phyloP scores from a whole-genome alignment of 1,139 yeast genomes.

The Yamadazyma taylorii region DNA sequence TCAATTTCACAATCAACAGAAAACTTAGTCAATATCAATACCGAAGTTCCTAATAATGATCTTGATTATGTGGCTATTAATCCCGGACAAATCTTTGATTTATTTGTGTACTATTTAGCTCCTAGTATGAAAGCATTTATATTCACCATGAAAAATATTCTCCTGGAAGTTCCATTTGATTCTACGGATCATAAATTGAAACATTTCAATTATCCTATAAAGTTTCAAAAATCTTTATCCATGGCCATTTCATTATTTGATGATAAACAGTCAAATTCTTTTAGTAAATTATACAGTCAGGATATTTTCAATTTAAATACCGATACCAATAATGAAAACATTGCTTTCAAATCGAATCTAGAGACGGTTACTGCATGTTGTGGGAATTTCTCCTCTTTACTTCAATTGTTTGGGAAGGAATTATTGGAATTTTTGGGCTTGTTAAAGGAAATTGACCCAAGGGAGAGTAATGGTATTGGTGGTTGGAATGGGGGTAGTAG shows the following conservation, averaged over 20 bases:
- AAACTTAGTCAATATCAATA: slow-evolving; percentile 21
- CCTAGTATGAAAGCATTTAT: slow-evolving; percentile 72
- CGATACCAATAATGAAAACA: slow-evolving; percentile 16
- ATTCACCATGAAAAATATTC: slow-evolving; percentile 61
- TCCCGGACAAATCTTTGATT: slow-evolving; percentile 56
- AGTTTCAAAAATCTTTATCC: slow-evolving; percentile 49
- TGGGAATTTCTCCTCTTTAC: slow-evolving; percentile 71
- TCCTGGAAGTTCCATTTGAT: slow-evolving; percentile 61
- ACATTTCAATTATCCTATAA: slow-evolving; percentile 37
- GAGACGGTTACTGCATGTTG: slow-evolving; percentile 86
- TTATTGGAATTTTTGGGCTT: slow-evolving; percentile 48
- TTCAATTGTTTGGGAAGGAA: slow-evolving; percentile 64
- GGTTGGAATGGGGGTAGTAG: no score
- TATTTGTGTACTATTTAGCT: slow-evolving; percentile 66
- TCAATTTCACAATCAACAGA: slow-evolving; percentile 28
- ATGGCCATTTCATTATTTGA: slow-evolving; percentile 58
- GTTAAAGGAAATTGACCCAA: slow-evolving; percentile 29
- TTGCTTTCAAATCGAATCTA: slow-evolving; percentile 57
- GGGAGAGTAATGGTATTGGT: not conserved
- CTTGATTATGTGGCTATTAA: slow-evolving; percentile 30
- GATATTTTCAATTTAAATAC: slow-evolving; percentile 45
- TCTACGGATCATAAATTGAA: slow-evolving; percentile 24
- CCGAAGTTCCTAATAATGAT: slow-evolving; percentile 8
- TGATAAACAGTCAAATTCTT: slow-evolving; percentile 55
- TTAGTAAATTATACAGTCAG: slow-evolving; percentile 59